Conservation (phyloP, 768 basidiomycete species). For the Lentinula raphanica region DNA sequence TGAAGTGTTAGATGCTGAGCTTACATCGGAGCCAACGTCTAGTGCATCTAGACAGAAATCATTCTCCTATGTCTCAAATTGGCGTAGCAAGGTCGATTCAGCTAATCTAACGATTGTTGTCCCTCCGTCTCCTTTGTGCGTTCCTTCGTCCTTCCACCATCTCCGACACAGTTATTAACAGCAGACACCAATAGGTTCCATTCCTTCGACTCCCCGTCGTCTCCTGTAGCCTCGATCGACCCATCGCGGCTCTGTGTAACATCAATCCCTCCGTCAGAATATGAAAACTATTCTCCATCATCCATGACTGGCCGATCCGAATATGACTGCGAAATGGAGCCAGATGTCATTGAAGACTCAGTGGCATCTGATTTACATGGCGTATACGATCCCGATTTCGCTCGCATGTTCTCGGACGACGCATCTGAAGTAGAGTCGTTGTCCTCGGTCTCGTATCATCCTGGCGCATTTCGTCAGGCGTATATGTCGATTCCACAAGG, state of each 20-base stretch:
- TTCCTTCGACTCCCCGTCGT: not conserved
- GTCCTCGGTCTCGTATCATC: not conserved
- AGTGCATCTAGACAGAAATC: not conserved
- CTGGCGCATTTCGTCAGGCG: not conserved
- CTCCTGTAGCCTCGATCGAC: not conserved
- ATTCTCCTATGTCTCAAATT: not conserved
- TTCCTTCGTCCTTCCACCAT: not conserved
- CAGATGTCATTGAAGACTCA: not conserved
- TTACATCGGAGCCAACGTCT: not conserved
- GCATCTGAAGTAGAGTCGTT: not conserved
- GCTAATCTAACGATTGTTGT: not conserved
- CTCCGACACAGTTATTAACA: not conserved
- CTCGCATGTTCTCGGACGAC: not conserved
- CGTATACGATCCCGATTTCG: not conserved
- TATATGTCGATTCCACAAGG: not conserved
- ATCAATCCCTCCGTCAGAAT: constrained; percentile 1
- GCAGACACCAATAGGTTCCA: not conserved
- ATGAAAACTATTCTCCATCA: not conserved
- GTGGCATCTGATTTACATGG: not conserved
- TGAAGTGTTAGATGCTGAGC: not conserved
- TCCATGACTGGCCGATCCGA: not conserved
- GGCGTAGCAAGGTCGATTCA: not conserved
- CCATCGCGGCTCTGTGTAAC: not conserved
- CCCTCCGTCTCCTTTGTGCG: not conserved
- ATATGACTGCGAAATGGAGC: not conserved